A percentile compares a stretch with the other conserved stretches of the same genome.
Conservation (phyloP, 306 rosid genomes). For the Rubus parviflorus region DNA sequence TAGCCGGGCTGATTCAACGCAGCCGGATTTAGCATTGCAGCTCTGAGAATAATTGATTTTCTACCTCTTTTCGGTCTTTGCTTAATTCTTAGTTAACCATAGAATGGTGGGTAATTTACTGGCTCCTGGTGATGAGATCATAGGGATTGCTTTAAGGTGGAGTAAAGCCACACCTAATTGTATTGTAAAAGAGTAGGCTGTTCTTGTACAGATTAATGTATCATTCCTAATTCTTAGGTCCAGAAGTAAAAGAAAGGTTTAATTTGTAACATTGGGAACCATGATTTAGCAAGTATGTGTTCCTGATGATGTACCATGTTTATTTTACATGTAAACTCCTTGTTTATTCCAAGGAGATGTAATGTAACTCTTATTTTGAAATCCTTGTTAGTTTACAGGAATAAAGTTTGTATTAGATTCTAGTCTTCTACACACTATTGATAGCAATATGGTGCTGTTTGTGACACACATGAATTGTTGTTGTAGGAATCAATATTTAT, state of each 20-base stretch:
- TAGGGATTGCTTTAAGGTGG: slow-evolving; percentile 20
- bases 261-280: slow-evolving; percentile 34
- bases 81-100: slow-evolving; percentile 44
- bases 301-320: not conserved
- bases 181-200: slow-evolving; percentile 42
- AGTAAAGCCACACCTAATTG: slow-evolving; percentile 35
- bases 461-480: not conserved
- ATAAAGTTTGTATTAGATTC: slow-evolving; percentile 14
- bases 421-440: not conserved
- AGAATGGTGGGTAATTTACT: slow-evolving; percentile 45
- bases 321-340: slow-evolving; percentile 14
- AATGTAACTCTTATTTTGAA: not conserved
- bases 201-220: slow-evolving; percentile 53
- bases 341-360: slow-evolving; percentile 14
- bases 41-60: slow-evolving; percentile 45
- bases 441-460: not conserved
- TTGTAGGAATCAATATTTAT: not conserved
- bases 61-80: not conserved
- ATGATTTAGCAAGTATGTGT: slow-evolving; percentile 13
- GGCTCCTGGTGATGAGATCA: slow-evolving; percentile 32
- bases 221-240: slow-evolving; percentile 32
- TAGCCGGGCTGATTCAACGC: slow-evolving; percentile 53
- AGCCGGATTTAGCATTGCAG: slow-evolving; percentile 69
- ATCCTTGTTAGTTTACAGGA: slow-evolving; percentile 1
- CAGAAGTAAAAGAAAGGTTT: slow-evolving; percentile 31